Evolutionary conservation across 108 stramenopile species (phyloP), one percentile per base, ranked within the genome.

Genomic region (Schizochytrium sp.): DNA sequence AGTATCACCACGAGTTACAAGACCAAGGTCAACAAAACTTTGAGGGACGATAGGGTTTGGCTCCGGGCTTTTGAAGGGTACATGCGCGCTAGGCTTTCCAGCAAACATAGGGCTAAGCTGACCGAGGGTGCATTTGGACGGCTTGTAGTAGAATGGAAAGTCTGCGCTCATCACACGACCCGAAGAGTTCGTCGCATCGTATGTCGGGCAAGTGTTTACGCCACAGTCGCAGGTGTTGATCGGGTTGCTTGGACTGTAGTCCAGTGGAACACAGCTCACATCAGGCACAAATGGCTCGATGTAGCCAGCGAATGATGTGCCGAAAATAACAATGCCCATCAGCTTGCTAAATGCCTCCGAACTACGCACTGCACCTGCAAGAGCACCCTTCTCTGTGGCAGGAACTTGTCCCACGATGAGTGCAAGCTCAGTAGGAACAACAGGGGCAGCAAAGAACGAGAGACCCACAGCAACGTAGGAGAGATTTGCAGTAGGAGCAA

Each of bases 331-430:
- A 40, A 83, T 83, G 47, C 76, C 76, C 17, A 83, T 17, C 47
- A 83, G 47, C 76, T 83, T 83, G 76, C 28, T n/a, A 28, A 83
- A 55, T n/a, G 76, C 76, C 76, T 83, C 76, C 3, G 76, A 83
- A 53, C 76, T 83, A 53, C 76, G 76, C 50, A 83, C 53, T 1
- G 76, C 76, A 40, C 76, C 76, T n/a, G 76, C 76, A 8, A 83
- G 13, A 42, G 76, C 53, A 10, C 76, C 76, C 50, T 55, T 49
- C 47, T 83, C 76, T 0, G 50, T 49, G 1, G 76, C 76, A n/a
- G 50, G 50, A 53, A 83, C 76, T 53, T 83, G 76, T 2, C 76
- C 53, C 15, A 83, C 53, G 47, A 83, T 49, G 3, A 83, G 47
- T 3, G 76, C 53, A 13, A 83, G 50, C 50, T 49, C 53, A n/a